Base-by-base conservation (phyloP, 2,329 filamentous ascomycete genomes). In the Fusarium vanettenii region DNA sequence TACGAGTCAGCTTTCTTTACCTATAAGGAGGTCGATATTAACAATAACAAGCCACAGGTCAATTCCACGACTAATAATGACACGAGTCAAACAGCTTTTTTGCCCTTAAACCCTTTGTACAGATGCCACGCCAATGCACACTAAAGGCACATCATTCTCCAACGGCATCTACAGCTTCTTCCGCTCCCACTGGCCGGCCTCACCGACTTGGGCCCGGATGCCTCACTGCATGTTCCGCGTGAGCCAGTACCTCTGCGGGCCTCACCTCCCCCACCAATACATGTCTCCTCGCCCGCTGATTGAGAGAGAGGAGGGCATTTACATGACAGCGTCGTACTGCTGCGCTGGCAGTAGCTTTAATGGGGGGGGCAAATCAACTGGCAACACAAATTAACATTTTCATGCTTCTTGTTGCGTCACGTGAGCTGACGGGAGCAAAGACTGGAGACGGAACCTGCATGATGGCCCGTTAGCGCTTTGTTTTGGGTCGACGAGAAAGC, bases 381-480 rank as follows among this genome's bases (percentile, higher is more conserved):
- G 29, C 70, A 50, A 74, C 67, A 74, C 73, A 76, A 67, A 45
- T 63, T 60, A 7, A 11, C 31, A 59, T 27, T 39, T n/a, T 66
- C 41, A 37, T 64, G 55, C 16, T 31, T 61, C 16, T 4, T 45
- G 16, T 29, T 35, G 20, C 25, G 43, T 75, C 73, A 76, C 73
- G 73, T 75, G 72, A 69, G 67, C 67, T 69, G 55, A 50, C 64
- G 61, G 61, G 31, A 25, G 45, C 31, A 64, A 43, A 48, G 45
- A 52, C 60, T 73, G 73, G 61, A 64, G 43, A 48, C 43, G 5
- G 43, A 69, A 50, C 55, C 73, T 76, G 73, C 70, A 74, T 60
- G 67, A 59, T 73, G 57, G 22, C 43, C 67, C 70, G 70, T 75
- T 75, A 76, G 73, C 73, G 73, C 59, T 37, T 37, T 9, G 29